Evolutionary conservation across 345 rosid species (phyloP), one percentile per base, ranked within the genome.

Genomic region (Excoecaria agallocha): DNA sequence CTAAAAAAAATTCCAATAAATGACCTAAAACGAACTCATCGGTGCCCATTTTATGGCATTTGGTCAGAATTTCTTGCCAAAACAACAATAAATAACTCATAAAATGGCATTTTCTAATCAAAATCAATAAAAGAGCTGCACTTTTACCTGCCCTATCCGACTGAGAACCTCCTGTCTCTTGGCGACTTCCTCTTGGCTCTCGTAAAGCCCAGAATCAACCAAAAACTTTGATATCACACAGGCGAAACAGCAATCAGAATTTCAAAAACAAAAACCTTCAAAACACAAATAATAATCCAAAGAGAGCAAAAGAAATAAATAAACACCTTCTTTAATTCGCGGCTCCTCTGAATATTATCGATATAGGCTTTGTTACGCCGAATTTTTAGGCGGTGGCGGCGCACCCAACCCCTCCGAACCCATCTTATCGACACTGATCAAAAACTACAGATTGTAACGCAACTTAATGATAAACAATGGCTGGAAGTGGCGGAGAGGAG

Each of bases 341-440:
- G 46, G 79, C 83, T 90, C 45, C 91, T 88, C 77, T 81, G 93
- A 20, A 81, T 30, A 90, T 94, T 63, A 88, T 70, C 24, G 98
- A 94, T 67, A 94, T 89, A 30, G 97, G 96, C 72, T 92, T 86
- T 74, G 91, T 90, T 50, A 90, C 92, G 59, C 94, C 97, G 66
- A 50, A 85, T 30, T 81, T 85, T 74, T 76, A 65, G 82, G 77
- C 76, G 72, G 72, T 17, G 83, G 37, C n/a, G n/a, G n/a, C 41
- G 74, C 84, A 68, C 73, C 64, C 77, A 83, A 69, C 15, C 84
- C 84, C 80, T 84, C 88, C 67, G 91, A 76, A 71, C 81, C 85
- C 86, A 79, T 87, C 89, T 88, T 90, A 82, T 73, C 69, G 55
- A 51, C 38, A 10, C 22, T 71, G 60, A 35, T n/a, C 38, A 52